Percentiles rank a stretch among this genome's conserved stretches.
These are phyloP conservation scores for Pythium aquatile DNA, from an alignment of 352 stramenopile genomes.

Conservation along the genomic window DNA sequence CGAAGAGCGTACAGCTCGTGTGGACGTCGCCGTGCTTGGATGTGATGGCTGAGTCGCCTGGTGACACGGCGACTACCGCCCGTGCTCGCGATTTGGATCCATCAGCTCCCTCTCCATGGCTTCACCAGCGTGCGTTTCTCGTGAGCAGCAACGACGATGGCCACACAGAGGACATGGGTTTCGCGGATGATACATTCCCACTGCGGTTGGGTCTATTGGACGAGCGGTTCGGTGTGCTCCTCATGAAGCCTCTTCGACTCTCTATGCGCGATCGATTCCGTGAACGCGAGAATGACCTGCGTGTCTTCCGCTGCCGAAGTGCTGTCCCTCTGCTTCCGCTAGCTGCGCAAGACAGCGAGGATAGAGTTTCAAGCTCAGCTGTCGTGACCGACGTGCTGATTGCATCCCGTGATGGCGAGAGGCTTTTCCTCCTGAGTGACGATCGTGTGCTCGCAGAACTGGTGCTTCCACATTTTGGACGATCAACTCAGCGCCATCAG, in stretches of 20 bases:
- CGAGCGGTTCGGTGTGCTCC: conserved; percentile 13
- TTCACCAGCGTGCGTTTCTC: conserved; percentile 17
- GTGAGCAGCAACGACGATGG: neutral
- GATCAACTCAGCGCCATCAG: neutral
- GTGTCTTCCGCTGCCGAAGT: conserved; percentile 13
- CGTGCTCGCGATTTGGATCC: neutral
- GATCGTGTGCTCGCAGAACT: conserved; percentile 16
- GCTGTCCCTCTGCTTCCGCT: conserved; percentile 5
- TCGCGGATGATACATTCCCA: neutral
- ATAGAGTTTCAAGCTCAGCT: neutral
- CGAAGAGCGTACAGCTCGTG: conserved; percentile 13
- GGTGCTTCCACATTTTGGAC: neutral
- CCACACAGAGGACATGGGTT: neutral
- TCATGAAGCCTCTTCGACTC: conserved; percentile 19
- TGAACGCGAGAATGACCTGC: conserved; percentile 19
- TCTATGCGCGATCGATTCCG: conserved; percentile 1
- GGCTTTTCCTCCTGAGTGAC: conserved; percentile 10
- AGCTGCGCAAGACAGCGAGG: neutral
- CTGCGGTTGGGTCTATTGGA: conserved; percentile 13
- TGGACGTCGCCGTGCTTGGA: conserved; percentile 27
- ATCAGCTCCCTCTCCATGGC: neutral
- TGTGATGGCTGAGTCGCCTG: conserved; percentile 1
- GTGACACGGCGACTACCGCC: neutral
- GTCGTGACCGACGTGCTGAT: conserved; percentile 17
- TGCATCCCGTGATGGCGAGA: neutral